These are phyloP conservation scores for Ustilago vetiveriae DNA, from an alignment of 1,284 basidiomycete genomes.

Conservation along the genomic window DNA sequence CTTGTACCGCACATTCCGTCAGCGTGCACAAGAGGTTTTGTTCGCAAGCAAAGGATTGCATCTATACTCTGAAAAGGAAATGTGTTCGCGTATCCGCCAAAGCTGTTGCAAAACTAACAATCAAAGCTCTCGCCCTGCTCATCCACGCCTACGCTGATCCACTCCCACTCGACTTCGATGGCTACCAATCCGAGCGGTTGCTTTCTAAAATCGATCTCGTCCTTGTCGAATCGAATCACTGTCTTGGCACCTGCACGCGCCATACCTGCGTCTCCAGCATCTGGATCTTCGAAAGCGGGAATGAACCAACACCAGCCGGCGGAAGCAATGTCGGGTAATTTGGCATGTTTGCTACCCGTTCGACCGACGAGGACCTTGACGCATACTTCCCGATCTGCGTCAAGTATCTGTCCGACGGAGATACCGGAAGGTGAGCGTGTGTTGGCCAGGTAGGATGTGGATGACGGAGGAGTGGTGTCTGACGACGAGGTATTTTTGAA, in stretches of 20 bases:
- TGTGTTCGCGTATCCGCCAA: too few species aligned
- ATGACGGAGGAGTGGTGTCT: conserved; percentile 27
- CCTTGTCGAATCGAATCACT: conserved; percentile 40
- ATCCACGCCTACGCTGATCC: conserved; percentile 47
- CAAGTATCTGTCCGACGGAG: conserved; percentile 39
- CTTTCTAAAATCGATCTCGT: conserved; percentile 67
- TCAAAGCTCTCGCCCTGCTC: conserved; percentile 4
- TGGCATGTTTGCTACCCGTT: conserved; percentile 61
- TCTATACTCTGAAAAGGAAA: too few species aligned
- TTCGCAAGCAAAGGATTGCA: too few species aligned
- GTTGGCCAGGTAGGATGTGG: conserved; percentile 21
- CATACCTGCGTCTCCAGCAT: conserved; percentile 13
- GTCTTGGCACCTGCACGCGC: conserved; percentile 15
- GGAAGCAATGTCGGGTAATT: conserved; percentile 61
- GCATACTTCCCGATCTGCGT: conserved; percentile 64
- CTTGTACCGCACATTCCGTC: too few species aligned
- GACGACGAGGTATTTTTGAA: not conserved
- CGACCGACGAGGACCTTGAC: conserved; percentile 64
- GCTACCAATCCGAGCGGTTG: conserved; percentile 56
- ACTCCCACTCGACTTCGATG: conserved; percentile 64
- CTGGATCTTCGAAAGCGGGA: conserved; percentile 62
- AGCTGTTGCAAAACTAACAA: too few species aligned
- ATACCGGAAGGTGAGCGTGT: not conserved
- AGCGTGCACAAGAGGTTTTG: too few species aligned
- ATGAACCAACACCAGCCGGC: conserved; percentile 67